These are phyloP conservation scores for Eucalyptus pauciflora DNA, from an alignment of 345 rosid genomes.

Conservation along the genomic window DNA sequence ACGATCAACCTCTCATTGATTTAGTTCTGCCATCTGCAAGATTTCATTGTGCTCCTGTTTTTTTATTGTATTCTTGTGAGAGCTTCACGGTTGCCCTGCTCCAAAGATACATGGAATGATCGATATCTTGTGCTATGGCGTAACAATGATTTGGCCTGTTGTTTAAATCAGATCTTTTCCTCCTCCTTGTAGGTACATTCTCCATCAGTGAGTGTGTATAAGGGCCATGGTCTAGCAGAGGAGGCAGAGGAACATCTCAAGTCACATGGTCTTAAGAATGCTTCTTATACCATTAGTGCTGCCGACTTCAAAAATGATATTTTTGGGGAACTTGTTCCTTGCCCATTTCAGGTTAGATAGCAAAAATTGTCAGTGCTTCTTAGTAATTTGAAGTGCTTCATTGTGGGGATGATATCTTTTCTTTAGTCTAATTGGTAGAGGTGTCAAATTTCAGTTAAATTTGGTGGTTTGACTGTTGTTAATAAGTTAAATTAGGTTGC, in stretches of 20 bases:
- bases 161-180: background rate
- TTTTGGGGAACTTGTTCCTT: slow-evolving; percentile 1
- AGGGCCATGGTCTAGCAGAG: slow-evolving; percentile 53
- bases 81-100: background rate
- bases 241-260: slow-evolving; percentile 49
- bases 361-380: background rate
- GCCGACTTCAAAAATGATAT: slow-evolving; percentile 42
- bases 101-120: background rate
- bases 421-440: background rate
- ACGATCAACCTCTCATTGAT: background rate
- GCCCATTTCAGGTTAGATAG: slow-evolving; percentile 5
- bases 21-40: background rate
- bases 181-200: slow-evolving; percentile 40
- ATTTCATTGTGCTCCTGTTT: background rate
- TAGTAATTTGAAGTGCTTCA: background rate
- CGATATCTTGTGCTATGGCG: background rate
- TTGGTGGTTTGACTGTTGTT: background rate
- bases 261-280: slow-evolving; percentile 65
- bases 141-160: background rate
- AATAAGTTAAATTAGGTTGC: background rate
- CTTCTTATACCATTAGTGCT: slow-evolving; percentile 59
- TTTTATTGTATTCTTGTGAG: background rate
- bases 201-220: slow-evolving; percentile 72
- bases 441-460: background rate
- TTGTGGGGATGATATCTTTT: background rate